Percentiles rank a stretch among this genome's conserved stretches.
phyloP scores from a whole-genome alignment of 208 protist species.

The Leishmania martiniquensis region DNA sequence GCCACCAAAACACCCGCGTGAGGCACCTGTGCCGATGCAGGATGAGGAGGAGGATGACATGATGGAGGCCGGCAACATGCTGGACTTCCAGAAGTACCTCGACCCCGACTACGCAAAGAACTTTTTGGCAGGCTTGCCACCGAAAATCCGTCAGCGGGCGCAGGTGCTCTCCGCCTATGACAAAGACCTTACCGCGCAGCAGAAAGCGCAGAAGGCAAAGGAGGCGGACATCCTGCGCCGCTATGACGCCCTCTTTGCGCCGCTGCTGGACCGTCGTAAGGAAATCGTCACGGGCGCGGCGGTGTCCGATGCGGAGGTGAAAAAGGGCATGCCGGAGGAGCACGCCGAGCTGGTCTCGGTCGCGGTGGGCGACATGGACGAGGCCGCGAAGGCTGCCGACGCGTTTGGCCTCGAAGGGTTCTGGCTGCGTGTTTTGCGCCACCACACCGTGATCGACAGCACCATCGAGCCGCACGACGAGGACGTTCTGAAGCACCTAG shows the following conservation, averaged over 20 bases:
- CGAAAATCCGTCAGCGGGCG: slow-evolving; percentile 80
- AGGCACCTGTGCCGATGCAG: slow-evolving; percentile 15
- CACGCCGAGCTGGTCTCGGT: slow-evolving; percentile 57
- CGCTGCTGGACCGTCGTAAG: slow-evolving; percentile 63
- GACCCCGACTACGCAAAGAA: slow-evolving; percentile 78
- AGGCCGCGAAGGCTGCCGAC: slow-evolving; percentile 23
- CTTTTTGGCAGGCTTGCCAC: slow-evolving; percentile 82
- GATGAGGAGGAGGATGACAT: slow-evolving; percentile 48
- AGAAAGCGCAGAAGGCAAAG: slow-evolving; percentile 66
- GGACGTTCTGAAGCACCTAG: slow-evolving; percentile 66
- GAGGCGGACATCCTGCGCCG: slow-evolving; percentile 68
- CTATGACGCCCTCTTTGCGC: slow-evolving; percentile 73
- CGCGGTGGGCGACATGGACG: slow-evolving; percentile 14
- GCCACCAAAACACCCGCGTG: slow-evolving; percentile 49
- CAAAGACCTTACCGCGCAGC: slow-evolving; percentile 62
- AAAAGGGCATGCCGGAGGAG: slow-evolving; percentile 66
- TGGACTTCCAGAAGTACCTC: slow-evolving; percentile 64
- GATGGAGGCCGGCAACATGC: slow-evolving; percentile 35
- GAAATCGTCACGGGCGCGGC: slow-evolving; percentile 78
- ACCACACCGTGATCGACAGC: slow-evolving; percentile 69
- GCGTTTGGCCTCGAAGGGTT: slow-evolving; percentile 57
- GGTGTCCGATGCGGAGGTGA: slow-evolving; percentile 73
- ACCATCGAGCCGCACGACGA: slow-evolving; percentile 82
- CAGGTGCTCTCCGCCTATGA: slow-evolving; percentile 78
- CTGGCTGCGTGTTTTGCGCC: slow-evolving; percentile 74